phyloP scores from a whole-genome alignment of 176 grass and related monocot genomes.

The Rhynchospora tenuis region DNA sequence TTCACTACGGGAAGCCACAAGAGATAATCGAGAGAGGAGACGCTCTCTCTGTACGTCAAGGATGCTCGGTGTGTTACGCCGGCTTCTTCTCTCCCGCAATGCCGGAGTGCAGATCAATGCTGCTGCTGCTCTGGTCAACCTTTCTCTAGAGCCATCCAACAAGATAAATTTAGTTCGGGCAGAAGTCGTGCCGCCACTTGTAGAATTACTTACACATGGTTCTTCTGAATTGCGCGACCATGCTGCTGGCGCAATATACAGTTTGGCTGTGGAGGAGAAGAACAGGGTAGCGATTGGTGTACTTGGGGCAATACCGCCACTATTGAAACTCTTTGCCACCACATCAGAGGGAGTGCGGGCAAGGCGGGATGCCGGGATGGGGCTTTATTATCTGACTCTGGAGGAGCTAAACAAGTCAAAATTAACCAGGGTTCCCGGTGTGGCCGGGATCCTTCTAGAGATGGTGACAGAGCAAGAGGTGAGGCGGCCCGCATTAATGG shows the following conservation, averaged over 20 bases:
- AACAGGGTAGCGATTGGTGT: conserved; percentile 39
- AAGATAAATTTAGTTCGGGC: conserved; percentile 63
- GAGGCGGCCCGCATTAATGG: conserved; percentile 25
- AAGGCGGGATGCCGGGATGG: conserved; percentile 36
- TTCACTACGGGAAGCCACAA: conserved; percentile 55
- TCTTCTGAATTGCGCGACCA: conserved; percentile 29
- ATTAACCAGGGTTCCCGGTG: conserved; percentile 2
- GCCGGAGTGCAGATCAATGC: conserved; percentile 41
- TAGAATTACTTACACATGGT: conserved; percentile 39
- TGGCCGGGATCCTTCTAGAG: conserved; percentile 19
- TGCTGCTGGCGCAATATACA: conserved; percentile 35
- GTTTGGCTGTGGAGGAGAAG: conserved; percentile 40
- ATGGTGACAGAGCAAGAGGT: background rate
- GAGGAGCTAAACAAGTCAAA: conserved; percentile 32
- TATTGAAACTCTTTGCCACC: conserved; percentile 28
- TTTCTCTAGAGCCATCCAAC: conserved; percentile 62
- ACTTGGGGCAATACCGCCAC: conserved; percentile 36
- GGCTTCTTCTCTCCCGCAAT: conserved; percentile 39
- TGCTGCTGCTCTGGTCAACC: conserved; percentile 56
- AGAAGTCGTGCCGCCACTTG: conserved; percentile 58
- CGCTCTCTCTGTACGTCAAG: conserved; percentile 56
- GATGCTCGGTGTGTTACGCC: conserved; percentile 52
- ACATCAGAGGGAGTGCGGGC: conserved; percentile 11
- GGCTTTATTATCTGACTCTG: conserved; percentile 39
- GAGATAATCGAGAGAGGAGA: conserved; percentile 47